These are phyloP conservation scores for Lodderomyces elongisporus DNA, from an alignment of 1,139 yeast species.

Conservation along the genomic window DNA sequence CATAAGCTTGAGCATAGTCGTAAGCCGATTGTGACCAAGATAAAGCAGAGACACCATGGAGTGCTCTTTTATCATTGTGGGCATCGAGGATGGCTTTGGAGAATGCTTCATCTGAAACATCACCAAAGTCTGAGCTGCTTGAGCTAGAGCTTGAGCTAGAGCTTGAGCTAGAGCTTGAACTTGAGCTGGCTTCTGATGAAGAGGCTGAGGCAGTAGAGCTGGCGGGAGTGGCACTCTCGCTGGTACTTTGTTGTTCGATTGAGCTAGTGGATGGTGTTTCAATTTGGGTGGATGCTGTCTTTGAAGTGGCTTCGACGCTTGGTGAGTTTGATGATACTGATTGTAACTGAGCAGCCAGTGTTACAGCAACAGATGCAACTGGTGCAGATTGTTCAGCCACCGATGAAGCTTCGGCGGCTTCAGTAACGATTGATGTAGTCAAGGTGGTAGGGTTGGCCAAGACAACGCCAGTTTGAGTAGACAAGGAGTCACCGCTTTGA, in stretches of 20 bases:
- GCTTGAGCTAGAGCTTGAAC: slow-evolving; percentile 6
- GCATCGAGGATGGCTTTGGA: slow-evolving; percentile 37
- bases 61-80: slow-evolving; percentile 67
- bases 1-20: slow-evolving; percentile 64
- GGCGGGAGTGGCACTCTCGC: slow-evolving; percentile 7
- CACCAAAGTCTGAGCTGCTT: slow-evolving; percentile 8
- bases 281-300: slow-evolving; percentile 12
- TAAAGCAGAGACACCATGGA: slow-evolving; percentile 56
- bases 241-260: too few relatives aligned
- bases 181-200: slow-evolving; percentile 8
- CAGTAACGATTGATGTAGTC: slow-evolving; percentile 7
- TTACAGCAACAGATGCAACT: slow-evolving; percentile 7
- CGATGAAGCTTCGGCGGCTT: slow-evolving; percentile 8
- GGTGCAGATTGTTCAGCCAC: neutral
- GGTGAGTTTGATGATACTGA: neutral
- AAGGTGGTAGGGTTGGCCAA: slow-evolving; percentile 10
- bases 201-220: slow-evolving; percentile 7
- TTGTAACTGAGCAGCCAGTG: neutral
- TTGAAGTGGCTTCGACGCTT: slow-evolving; percentile 6
- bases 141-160: too few relatives aligned
- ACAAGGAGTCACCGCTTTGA: slow-evolving; percentile 8
- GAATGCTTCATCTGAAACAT: slow-evolving; percentile 10
- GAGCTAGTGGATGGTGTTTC: slow-evolving; percentile 2
- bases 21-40: slow-evolving; percentile 65
- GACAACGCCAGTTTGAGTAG: slow-evolving; percentile 9